phyloP scores from a whole-genome alignment of 1,284 basidiomycete species.

The Apiotrichum mycotoxinovorans region DNA sequence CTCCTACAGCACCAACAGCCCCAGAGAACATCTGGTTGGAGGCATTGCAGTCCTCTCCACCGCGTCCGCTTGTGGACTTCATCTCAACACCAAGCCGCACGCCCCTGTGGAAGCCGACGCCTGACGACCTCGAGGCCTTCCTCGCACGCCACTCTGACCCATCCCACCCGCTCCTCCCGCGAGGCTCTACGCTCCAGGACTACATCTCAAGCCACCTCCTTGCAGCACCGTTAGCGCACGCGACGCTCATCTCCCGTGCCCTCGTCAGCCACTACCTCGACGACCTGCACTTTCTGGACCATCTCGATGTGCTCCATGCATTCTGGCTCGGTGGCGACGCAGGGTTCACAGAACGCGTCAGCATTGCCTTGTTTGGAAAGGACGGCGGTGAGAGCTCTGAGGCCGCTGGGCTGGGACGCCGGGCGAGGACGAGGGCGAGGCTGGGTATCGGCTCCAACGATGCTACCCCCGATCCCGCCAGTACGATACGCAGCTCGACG shows the following conservation, averaged over 20 bases:
- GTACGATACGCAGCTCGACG: not conserved
- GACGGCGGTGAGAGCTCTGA: slow-evolving; percentile 33
- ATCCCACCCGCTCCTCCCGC: slow-evolving; percentile 28
- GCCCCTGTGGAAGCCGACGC: slow-evolving; percentile 29
- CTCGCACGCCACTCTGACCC: slow-evolving; percentile 24
- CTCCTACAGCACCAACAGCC: not conserved
- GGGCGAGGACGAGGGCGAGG: slow-evolving; percentile 28
- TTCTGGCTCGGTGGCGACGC: slow-evolving; percentile 45
- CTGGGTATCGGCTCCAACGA: slow-evolving; percentile 28
- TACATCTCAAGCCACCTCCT: slow-evolving; percentile 39
- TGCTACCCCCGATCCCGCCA: not conserved
- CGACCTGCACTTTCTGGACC: slow-evolving; percentile 39
- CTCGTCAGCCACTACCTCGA: slow-evolving; percentile 44
- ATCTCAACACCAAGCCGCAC: not conserved
- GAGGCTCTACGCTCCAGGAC: slow-evolving; percentile 29
- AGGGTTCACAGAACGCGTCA: slow-evolving; percentile 37
- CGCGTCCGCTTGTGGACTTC: not conserved
- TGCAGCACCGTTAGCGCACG: slow-evolving; percentile 34
- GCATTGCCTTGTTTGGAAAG: slow-evolving; percentile 38
- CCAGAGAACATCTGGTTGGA: not conserved
- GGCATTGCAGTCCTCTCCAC: not conserved
- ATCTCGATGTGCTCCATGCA: slow-evolving; percentile 40
- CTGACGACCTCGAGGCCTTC: slow-evolving; percentile 31
- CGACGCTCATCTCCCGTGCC: slow-evolving; percentile 34
- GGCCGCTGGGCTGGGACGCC: slow-evolving; percentile 14